Conservation (phyloP, 2,329 filamentous ascomycete genomes). For the Magnaporthiopsis rhizophila region DNA sequence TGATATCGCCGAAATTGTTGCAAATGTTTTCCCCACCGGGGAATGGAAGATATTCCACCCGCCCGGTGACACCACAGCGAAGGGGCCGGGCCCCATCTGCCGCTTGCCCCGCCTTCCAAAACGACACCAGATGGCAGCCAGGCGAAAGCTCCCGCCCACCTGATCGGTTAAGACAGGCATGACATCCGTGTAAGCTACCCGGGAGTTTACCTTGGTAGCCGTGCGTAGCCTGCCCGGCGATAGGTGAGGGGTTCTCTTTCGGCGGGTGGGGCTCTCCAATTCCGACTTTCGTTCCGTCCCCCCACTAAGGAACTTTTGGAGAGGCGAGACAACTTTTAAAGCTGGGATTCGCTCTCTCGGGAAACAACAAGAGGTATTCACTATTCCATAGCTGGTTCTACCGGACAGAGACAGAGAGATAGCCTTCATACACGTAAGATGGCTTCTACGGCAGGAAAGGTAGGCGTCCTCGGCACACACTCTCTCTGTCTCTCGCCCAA, state of each 20-base stretch:
- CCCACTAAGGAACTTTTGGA: background rate
- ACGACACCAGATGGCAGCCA: background rate
- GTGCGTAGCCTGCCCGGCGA: too few species aligned
- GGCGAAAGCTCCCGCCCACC: background rate
- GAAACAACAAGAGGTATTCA: background rate
- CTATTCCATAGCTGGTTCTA: too few species aligned
- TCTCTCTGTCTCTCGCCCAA: background rate
- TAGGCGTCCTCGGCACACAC: conserved; percentile 16
- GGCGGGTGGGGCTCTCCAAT: background rate
- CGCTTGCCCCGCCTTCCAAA: conserved; percentile 2
- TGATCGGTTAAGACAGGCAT: background rate
- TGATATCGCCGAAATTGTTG: conserved; percentile 7
- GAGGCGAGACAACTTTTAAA: background rate
- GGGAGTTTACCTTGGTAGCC: too few species aligned
- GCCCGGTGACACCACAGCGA: conserved; percentile 3
- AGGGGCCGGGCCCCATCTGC: background rate
- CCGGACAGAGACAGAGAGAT: too few species aligned
- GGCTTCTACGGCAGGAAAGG: conserved; percentile 46
- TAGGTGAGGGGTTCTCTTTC: background rate
- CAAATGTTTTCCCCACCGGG: background rate
- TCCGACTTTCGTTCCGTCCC: too few species aligned
- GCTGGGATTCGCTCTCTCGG: background rate
- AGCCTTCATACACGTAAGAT: conserved; percentile 19
- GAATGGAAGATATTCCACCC: background rate
- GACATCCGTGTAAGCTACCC: background rate